These are phyloP conservation scores for Skeletonema menzelii DNA, from an alignment of 108 stramenopile genomes.

Conservation along the genomic window DNA sequence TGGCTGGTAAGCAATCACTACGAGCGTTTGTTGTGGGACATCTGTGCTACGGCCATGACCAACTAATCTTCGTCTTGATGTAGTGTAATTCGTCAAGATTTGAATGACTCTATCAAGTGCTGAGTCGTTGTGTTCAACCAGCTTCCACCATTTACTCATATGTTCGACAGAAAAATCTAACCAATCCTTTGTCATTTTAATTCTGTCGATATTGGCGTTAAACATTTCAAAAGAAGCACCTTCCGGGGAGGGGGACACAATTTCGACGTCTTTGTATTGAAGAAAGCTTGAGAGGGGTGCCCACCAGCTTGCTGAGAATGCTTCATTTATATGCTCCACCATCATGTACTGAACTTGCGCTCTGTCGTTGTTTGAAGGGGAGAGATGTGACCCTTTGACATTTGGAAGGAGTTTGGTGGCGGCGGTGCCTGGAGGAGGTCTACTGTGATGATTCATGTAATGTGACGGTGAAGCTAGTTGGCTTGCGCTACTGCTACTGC, in stretches of 20 bases:
- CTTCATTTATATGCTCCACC: neutral
- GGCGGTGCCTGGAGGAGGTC: neutral
- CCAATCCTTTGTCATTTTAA: conserved; percentile 54
- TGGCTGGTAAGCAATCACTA: conserved; percentile 26
- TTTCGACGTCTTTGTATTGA: neutral
- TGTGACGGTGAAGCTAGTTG: neutral
- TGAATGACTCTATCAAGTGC: conserved; percentile 10
- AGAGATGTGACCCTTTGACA: neutral
- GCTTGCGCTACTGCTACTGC: neutral
- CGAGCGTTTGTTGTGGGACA: conserved; percentile 18
- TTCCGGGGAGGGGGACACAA: conserved; percentile 12
- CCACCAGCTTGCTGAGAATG: conserved; percentile 40
- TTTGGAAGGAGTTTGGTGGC: neutral
- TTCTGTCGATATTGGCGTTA: neutral
- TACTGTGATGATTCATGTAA: neutral
- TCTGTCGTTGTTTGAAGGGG: neutral
- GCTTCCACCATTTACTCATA: conserved; percentile 52
- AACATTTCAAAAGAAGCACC: conserved; percentile 23
- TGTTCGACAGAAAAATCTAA: conserved; percentile 61
- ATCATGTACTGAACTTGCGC: neutral
- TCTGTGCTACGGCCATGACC: neutral
- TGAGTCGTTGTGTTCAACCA: neutral
- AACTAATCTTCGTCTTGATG: neutral
- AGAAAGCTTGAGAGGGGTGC: conserved; percentile 15
- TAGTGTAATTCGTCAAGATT: conserved; percentile 13